A percentile compares a stretch with the other conserved stretches of the same genome.
These are phyloP conservation scores for Verticillium klebahnii DNA, from an alignment of 2,329 filamentous ascomycete genomes.

Conservation along the genomic window DNA sequence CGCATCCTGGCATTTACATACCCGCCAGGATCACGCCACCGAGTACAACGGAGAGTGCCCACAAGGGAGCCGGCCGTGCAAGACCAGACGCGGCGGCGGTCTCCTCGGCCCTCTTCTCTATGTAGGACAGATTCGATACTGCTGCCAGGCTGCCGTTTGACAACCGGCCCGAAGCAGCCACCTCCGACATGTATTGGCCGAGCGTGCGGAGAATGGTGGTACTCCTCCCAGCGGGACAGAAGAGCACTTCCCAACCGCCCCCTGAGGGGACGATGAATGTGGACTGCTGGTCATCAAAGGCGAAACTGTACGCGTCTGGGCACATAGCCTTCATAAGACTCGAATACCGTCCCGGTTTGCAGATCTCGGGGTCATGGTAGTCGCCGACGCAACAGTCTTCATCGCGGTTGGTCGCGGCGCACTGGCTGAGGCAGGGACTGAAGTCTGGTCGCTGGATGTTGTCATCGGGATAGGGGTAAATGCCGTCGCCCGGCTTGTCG, in stretches of 20 bases:
- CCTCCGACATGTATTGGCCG: conserved; percentile 40
- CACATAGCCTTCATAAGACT: conserved; percentile 68
- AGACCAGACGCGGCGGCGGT: conserved; percentile 5
- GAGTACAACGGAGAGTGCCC: conserved; percentile 1
- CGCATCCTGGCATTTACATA: neutral
- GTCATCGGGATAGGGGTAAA: conserved; percentile 78
- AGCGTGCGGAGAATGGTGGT: conserved; percentile 54
- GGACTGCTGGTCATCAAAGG: conserved; percentile 54
- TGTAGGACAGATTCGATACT: conserved; percentile 12
- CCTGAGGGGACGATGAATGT: conserved; percentile 62
- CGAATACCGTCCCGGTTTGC: conserved; percentile 65
- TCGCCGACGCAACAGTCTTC: conserved; percentile 72
- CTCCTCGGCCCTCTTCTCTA: conserved; percentile 12
- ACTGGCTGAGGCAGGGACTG: conserved; percentile 74
- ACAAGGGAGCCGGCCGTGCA: neutral
- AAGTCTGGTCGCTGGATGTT: conserved; percentile 66
- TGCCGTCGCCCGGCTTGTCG: conserved; percentile 64
- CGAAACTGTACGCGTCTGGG: conserved; percentile 80
- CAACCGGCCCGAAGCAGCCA: conserved; percentile 38
- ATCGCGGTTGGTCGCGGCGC: conserved; percentile 61
- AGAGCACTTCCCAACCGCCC: conserved; percentile 72
- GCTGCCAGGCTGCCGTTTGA: conserved; percentile 19
- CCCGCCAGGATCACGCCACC: neutral
- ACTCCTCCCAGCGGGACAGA: conserved; percentile 63
- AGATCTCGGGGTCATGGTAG: conserved; percentile 59